Evolutionary conservation across 306 rosid species (phyloP), one percentile per base, ranked within the genome.

Genomic region (Purshia tridentata): DNA sequence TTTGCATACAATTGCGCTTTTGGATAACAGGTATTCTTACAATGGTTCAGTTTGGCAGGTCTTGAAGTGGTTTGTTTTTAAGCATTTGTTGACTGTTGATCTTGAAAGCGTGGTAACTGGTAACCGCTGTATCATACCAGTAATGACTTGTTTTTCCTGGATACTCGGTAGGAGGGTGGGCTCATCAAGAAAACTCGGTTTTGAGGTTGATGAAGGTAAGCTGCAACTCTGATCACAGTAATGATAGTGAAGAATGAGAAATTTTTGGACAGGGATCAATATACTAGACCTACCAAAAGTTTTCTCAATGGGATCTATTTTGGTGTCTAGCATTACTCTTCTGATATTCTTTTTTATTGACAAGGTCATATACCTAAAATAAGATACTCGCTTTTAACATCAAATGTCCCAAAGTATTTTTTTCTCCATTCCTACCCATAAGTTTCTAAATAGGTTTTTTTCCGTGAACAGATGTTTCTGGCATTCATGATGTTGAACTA

Each of bases 91-190:
- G 57, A 69, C 57, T 54, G 57, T 82, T 73, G 70, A 47, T 72
- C 57, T 40, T 42, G 29, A 45, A 23, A 72, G 56, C 77, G 60
- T 8, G 58, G 72, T 62, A 73, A 23, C 69, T 8, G 65, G 75
- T 62, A 73, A 29, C 67, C 37, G 69, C 58, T 51, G 63, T 65
- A 23, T 58, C 73, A 45, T 71, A 67, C 77, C 77, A 76, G 76
- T 72, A 39, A 93, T 93, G 98, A 64, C 79, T 66, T 93, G 94
- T 79, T 86, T 93, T 59, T 81, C 94, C 69, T 83, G 55, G 86
- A 82, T 69, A 48, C 78, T 76, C 74, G 8, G 88, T 59, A 84
- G 78, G 84, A 84, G 69, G 72, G 67, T 7, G n/a, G 29, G 60
- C 9, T 46, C 79, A 76, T 51, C 88, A 42, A 74, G 75, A 9